Base-by-base conservation (phyloP, 192 early-diverging fungal species). In the Obelidium mucronatum region DNA sequence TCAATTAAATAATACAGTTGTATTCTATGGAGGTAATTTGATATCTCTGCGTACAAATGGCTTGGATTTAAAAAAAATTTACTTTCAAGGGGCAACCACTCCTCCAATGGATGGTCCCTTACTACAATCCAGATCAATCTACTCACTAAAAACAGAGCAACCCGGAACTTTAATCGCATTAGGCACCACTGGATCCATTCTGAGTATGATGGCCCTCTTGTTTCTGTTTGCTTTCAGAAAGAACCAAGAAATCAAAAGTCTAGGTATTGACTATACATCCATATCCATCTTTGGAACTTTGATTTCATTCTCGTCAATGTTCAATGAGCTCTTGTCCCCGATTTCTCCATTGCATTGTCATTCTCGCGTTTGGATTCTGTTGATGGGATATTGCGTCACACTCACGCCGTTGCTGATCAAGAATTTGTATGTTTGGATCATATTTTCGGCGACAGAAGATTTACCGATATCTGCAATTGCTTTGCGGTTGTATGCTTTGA, bases 341-440 rank as follows among this genome's bases (percentile, higher is more conserved):
- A n/a, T n/a, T n/a, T 48, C 44, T 15, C 44, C 44, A 48, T 48
- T 48, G 8, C 44, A 15, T 6, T 48, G 44, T 19, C 8, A 48
- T 48, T 6, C 44, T 19, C 8, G 44, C 11, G 44, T 48, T 48
- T 48, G 44, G 44, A 48, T 48, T 6, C 8, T 48, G 5, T 19
- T 48, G 19, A 15, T 48, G 44, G 44, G 11, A 0, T 48, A 15
- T 6, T 19, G 19, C 44, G 19, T 48, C 8, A 48, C 44, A 48
- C 44, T 48, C 0, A 19, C 17, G 11, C 37, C 63, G 17, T 35
- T 65, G 19, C 26, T 65, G 15, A 39, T 65, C 34, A 65, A 65
- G 35, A 65, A 65, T 17, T 30, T 65, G 26, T 40, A 65, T 26
- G 37, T 65, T 65, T 65, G 63, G 63, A 24, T 33, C 26, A 65